Evolutionary conservation across 2,329 filamentous ascomycete species (phyloP).

Genomic region (Neonectria hederae): DNA sequence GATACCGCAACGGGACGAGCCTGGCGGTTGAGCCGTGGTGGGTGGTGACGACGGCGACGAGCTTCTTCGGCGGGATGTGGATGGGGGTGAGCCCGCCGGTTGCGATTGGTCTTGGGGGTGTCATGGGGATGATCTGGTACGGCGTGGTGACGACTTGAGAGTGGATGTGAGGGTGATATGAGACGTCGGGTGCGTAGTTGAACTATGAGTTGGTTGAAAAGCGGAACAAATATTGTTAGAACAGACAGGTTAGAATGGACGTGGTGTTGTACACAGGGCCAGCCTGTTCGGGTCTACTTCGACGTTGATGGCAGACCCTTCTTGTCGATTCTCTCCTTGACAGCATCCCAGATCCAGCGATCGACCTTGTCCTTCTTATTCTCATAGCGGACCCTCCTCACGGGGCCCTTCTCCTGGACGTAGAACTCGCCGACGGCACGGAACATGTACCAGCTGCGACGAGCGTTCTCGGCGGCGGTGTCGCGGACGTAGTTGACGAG

Average conservation of each 20-base stretch:
- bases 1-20: constrained; percentile 59
- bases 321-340: constrained; percentile 47
- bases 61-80: constrained; percentile 57
- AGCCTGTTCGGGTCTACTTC: neutral
- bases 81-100: constrained; percentile 46
- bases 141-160: constrained; percentile 37
- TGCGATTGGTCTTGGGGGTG: constrained; percentile 47
- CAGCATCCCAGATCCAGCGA: constrained; percentile 54
- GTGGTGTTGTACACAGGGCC: neutral
- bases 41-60: constrained; percentile 65
- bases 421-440: constrained; percentile 52
- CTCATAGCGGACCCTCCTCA: constrained; percentile 37
- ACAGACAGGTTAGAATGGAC: neutral
- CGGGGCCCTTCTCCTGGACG: constrained; percentile 45
- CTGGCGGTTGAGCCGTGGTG: constrained; percentile 70
- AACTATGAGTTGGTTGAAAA: neutral
- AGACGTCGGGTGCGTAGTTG: neutral
- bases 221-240: neutral
- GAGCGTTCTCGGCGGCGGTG: constrained; percentile 46
- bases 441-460: constrained; percentile 53
- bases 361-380: constrained; percentile 46
- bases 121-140: constrained; percentile 48
- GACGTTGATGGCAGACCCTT: constrained; percentile 21
- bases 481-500: constrained; percentile 55
- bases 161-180: neutral